Evolutionary conservation across 768 basidiomycete species (phyloP).

Genomic region (Rhizopogon vinicolor): DNA sequence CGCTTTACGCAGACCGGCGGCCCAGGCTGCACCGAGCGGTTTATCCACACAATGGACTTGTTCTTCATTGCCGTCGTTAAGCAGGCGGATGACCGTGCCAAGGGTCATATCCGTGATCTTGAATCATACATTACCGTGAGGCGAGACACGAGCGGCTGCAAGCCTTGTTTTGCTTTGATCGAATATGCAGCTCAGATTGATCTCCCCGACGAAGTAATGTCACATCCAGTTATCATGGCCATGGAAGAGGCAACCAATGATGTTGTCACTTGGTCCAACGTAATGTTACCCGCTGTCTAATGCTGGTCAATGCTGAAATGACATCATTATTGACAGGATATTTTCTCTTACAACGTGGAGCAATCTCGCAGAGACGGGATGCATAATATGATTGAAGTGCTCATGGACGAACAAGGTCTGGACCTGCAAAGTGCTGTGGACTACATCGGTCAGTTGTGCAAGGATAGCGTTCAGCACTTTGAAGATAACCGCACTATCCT

Average conservation of each 20-base stretch:
- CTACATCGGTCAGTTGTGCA: slow-evolving; percentile 59
- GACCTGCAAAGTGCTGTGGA: slow-evolving; percentile 60
- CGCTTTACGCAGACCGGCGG: slow-evolving; percentile 34
- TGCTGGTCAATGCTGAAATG: not conserved
- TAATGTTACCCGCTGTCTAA: slow-evolving; percentile 11
- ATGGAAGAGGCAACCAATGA: slow-evolving; percentile 48
- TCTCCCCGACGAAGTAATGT: slow-evolving; percentile 22
- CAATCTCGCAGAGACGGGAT: slow-evolving; percentile 59
- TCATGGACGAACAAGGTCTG: slow-evolving; percentile 57
- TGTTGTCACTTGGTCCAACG: slow-evolving; percentile 46
- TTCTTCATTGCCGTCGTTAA: slow-evolving; percentile 41
- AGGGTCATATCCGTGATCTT: slow-evolving; percentile 35
- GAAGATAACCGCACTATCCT: slow-evolving; percentile 39
- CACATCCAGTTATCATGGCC: slow-evolving; percentile 42
- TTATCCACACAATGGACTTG: slow-evolving; percentile 35
- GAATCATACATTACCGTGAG: slow-evolving; percentile 51
- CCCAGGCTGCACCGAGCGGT: slow-evolving; percentile 34
- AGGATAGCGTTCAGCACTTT: slow-evolving; percentile 50
- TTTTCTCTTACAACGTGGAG: slow-evolving; percentile 74
- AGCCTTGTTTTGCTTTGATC: slow-evolving; percentile 17
- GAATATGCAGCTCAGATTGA: slow-evolving; percentile 1
- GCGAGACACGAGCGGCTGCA: slow-evolving; percentile 49
- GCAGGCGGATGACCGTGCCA: slow-evolving; percentile 39
- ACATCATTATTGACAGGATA: slow-evolving; percentile 41
- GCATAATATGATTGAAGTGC: slow-evolving; percentile 69